Evolutionary conservation across 73 alveolate species (phyloP).

Genomic region (Paramecium primaurelia): DNA sequence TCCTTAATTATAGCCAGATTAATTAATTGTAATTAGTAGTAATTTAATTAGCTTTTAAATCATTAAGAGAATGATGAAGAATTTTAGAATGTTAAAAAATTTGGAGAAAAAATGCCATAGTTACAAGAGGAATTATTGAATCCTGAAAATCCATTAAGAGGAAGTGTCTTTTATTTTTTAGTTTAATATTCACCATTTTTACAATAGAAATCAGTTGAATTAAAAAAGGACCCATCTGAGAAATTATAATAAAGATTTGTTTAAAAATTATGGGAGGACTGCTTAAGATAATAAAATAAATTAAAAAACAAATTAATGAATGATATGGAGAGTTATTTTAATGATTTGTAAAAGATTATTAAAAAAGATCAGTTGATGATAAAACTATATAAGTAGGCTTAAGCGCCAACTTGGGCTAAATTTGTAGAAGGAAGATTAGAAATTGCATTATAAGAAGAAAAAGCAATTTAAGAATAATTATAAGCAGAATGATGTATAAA

Average conservation of each 20-base stretch:
- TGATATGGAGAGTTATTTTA: background rate
- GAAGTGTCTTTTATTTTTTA: background rate
- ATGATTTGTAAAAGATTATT: background rate
- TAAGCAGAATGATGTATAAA: background rate
- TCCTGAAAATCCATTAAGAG: constrained; percentile 5
- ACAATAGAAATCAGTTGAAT: background rate
- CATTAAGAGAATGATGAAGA: constrained; percentile 20
- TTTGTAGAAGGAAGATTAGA: background rate
- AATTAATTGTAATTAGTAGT: background rate
- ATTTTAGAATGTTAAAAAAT: background rate
- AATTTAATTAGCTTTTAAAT: background rate
- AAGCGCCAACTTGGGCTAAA: background rate
- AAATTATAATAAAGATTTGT: background rate
- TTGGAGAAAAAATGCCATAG: background rate
- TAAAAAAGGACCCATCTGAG: background rate
- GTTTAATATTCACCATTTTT: background rate
- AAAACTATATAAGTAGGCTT: background rate
- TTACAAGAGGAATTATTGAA: background rate
- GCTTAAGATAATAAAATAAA: background rate
- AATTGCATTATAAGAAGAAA: background rate
- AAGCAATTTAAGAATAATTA: background rate
- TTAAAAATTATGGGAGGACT: constrained; percentile 1
- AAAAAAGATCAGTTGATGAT: background rate
- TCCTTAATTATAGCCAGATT: background rate
- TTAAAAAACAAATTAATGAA: background rate